Evolutionary conservation across 306 rosid species (phyloP).

Genomic region (Prunus salicina): DNA sequence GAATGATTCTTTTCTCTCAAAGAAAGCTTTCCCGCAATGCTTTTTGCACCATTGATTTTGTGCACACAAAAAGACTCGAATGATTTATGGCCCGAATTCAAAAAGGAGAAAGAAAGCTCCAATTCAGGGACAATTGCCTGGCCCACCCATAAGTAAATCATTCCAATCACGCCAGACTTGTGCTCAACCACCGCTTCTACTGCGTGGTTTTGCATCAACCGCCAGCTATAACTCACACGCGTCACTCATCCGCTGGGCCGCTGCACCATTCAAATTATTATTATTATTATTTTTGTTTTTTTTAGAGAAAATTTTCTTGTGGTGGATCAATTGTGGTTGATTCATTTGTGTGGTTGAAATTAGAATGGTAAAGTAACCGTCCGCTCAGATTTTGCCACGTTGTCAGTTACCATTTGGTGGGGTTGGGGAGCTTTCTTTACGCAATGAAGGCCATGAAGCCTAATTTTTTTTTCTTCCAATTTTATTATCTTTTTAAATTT

Average conservation of each 20-base stretch:
- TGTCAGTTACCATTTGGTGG: neutral
- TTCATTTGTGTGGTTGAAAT: neutral
- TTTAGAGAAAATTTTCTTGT: neutral
- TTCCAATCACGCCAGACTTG: neutral
- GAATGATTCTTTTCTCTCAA: neutral
- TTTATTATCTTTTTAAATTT: too few species aligned
- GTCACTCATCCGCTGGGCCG: neutral
- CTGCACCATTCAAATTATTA: neutral
- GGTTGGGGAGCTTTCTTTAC: neutral
- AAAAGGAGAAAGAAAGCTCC: neutral
- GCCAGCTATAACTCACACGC: neutral
- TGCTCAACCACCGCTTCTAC: neutral
- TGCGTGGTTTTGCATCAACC: neutral
- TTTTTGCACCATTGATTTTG: neutral
- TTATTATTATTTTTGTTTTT: neutral
- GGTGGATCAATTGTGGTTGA: neutral
- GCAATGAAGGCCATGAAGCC: neutral
- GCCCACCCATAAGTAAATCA: neutral
- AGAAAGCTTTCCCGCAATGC: neutral
- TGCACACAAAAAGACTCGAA: neutral
- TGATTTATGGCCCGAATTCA: neutral
- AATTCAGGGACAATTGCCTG: neutral
- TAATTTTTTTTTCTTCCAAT: too few species aligned
- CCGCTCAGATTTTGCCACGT: slow-evolving; percentile 3
- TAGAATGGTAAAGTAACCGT: neutral